Percentiles rank a stretch among this genome's conserved stretches.
These are phyloP conservation scores for Wickerhamomyces xylosicus DNA, from an alignment of 805 yeast genomes.

Conservation along the genomic window DNA sequence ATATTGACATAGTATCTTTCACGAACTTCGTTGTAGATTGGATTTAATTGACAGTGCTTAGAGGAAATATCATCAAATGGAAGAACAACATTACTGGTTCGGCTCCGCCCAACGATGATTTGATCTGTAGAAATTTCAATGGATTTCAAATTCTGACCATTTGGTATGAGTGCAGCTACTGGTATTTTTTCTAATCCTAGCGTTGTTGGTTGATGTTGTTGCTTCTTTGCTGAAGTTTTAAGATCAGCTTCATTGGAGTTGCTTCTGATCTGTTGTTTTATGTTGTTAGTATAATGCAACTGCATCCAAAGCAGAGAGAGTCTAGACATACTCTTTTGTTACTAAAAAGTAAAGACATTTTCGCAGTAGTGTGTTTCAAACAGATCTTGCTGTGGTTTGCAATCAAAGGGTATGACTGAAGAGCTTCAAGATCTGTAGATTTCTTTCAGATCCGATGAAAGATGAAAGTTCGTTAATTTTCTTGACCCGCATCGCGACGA, in stretches of 20 bases:
- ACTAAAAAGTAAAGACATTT: constrained; percentile 5
- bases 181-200: background rate
- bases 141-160: background rate
- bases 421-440: too few relatives aligned
- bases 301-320: background rate
- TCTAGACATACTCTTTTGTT: constrained; percentile 5
- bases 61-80: constrained; percentile 56
- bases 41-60: constrained; percentile 44
- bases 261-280: background rate
- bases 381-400: too few relatives aligned
- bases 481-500: too few relatives aligned
- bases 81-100: constrained; percentile 46
- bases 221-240: background rate
- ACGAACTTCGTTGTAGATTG: constrained; percentile 27
- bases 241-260: background rate
- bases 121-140: background rate
- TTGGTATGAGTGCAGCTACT: background rate
- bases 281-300: background rate
- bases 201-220: background rate
- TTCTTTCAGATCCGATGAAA: too few relatives aligned
- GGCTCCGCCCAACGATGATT: constrained; percentile 42
- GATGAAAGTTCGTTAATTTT: too few relatives aligned
- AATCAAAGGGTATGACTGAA: too few relatives aligned
- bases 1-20: constrained; percentile 30
- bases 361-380: too few relatives aligned